These are phyloP conservation scores for Areca catechu DNA, from an alignment of 176 grass and related monocot species.

Conservation along the genomic window DNA sequence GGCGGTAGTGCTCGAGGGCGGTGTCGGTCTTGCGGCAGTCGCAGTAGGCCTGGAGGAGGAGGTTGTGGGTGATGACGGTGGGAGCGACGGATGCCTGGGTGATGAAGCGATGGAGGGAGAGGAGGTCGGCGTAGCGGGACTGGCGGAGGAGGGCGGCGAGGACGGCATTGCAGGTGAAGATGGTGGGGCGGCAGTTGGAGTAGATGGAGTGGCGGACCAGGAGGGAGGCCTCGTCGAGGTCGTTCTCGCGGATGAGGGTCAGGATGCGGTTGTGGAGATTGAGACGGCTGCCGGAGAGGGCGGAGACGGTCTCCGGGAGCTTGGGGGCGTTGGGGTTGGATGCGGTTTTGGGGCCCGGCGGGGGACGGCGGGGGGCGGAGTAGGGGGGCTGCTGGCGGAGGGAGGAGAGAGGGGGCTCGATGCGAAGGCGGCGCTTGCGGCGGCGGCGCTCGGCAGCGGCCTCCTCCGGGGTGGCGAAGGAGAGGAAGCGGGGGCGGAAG, in stretches of 20 bases:
- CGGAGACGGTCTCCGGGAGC: constrained; percentile 57
- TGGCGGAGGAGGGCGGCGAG: constrained; percentile 63
- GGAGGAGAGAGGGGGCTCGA: constrained; percentile 8
- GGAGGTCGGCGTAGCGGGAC: constrained; percentile 56
- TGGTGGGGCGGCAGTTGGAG: constrained; percentile 83
- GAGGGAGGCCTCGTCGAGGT: constrained; percentile 67
- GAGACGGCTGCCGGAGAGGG: constrained; percentile 50
- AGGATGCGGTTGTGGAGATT: constrained; percentile 82
- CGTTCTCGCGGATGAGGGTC: constrained; percentile 46
- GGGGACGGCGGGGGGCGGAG: constrained; percentile 11
- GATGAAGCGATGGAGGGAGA: constrained; percentile 79
- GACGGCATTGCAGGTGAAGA: constrained; percentile 63
- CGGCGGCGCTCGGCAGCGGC: constrained; percentile 19
- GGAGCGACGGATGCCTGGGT: constrained; percentile 72
- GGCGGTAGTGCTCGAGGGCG: constrained; percentile 62
- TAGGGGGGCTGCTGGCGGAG: no score
- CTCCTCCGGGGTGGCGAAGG: constrained; percentile 34
- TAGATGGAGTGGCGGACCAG: constrained; percentile 86
- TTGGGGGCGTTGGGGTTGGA: constrained; percentile 45
- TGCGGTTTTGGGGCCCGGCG: constrained; percentile 1
- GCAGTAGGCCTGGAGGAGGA: constrained; percentile 65
- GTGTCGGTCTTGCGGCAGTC: constrained; percentile 44
- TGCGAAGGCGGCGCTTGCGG: constrained; percentile 17
- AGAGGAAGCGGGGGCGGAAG: constrained; percentile 27
- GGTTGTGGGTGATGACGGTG: constrained; percentile 63